Evolutionary conservation across 208 protist species (phyloP).

Genomic region (Endotrypanum monterogeii): DNA sequence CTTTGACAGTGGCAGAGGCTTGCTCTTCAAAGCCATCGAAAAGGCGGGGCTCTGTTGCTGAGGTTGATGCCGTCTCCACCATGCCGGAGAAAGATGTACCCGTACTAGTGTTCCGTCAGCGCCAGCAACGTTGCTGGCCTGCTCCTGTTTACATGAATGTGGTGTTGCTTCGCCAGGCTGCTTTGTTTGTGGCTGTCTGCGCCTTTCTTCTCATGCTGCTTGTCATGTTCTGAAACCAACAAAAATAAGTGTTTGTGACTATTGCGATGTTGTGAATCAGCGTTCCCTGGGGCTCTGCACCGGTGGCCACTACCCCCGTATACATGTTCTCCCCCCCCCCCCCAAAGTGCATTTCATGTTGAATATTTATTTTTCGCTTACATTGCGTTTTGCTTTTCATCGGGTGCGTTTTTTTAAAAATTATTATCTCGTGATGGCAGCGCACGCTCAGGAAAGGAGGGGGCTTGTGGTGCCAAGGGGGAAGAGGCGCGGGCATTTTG

Average conservation of each 20-base stretch:
- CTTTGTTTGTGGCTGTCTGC: constrained; percentile 24
- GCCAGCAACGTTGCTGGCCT: not conserved
- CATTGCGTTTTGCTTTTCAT: too few species aligned
- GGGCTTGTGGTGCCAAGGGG: too few species aligned
- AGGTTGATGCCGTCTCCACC: not conserved
- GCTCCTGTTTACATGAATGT: constrained; percentile 8
- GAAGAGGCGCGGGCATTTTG: too few species aligned
- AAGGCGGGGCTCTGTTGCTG: not conserved
- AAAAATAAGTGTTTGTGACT: too few species aligned
- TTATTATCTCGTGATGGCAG: not conserved
- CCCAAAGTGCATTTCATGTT: too few species aligned
- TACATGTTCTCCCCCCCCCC: too few species aligned
- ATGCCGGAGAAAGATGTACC: not conserved
- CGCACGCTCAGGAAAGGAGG: not conserved
- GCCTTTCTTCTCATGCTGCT: constrained; percentile 21
- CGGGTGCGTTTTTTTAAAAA: too few species aligned
- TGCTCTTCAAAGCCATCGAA: not conserved
- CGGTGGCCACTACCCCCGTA: too few species aligned
- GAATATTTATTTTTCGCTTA: too few species aligned
- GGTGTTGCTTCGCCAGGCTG: constrained; percentile 20
- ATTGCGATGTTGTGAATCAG: not conserved
- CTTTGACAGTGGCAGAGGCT: not conserved
- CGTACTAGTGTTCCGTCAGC: not conserved
- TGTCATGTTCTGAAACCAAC: constrained; percentile 22
- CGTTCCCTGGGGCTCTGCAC: too few species aligned